Percentiles rank a stretch among this genome's conserved stretches.
These are phyloP conservation scores for Hymenoscyphus linearis DNA, from an alignment of 2,329 filamentous ascomycete genomes.

Conservation along the genomic window DNA sequence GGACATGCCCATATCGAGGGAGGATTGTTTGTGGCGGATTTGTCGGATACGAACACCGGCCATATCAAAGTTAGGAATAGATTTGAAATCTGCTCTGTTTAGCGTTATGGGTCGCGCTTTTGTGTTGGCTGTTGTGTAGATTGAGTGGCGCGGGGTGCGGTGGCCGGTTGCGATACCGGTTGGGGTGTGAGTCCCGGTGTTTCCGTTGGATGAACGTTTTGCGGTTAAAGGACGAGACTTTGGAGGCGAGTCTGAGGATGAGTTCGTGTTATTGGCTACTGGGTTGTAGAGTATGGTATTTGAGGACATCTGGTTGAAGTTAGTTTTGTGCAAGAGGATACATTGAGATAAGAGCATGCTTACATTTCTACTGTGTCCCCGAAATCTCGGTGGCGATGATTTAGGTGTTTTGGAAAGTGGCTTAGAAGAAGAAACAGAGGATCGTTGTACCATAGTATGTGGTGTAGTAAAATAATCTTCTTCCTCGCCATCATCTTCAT, in stretches of 20 bases:
- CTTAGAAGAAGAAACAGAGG: constrained; percentile 12
- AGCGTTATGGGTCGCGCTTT: constrained; percentile 52
- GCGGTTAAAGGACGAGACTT: constrained; percentile 35
- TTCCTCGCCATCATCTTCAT: constrained; percentile 33
- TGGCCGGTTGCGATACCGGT: constrained; percentile 12
- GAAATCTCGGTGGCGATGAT: constrained; percentile 17
- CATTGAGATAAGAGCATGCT: background rate
- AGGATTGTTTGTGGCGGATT: constrained; percentile 43
- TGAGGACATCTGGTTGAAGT: constrained; percentile 50
- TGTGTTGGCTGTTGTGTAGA: constrained; percentile 37
- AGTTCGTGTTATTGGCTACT: constrained; percentile 35
- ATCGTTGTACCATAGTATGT: constrained; percentile 21
- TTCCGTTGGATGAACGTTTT: constrained; percentile 25
- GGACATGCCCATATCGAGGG: constrained; percentile 64
- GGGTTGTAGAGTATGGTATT: constrained; percentile 85
- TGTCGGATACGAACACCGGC: constrained; percentile 11
- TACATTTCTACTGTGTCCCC: constrained; percentile 58
- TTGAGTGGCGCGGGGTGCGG: constrained; percentile 27
- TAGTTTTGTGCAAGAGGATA: background rate
- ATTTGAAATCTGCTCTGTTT: constrained; percentile 46
- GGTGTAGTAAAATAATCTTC: constrained; percentile 54
- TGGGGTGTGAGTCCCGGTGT: constrained; percentile 25
- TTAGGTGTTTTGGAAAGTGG: constrained; percentile 8
- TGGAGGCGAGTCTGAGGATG: constrained; percentile 37
- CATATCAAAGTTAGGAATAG: constrained; percentile 45